Evolutionary conservation across 2,329 filamentous ascomycete genomes (phyloP), one percentile per base, ranked within the genome.

Genomic region (Neofusicoccum laricinum): DNA sequence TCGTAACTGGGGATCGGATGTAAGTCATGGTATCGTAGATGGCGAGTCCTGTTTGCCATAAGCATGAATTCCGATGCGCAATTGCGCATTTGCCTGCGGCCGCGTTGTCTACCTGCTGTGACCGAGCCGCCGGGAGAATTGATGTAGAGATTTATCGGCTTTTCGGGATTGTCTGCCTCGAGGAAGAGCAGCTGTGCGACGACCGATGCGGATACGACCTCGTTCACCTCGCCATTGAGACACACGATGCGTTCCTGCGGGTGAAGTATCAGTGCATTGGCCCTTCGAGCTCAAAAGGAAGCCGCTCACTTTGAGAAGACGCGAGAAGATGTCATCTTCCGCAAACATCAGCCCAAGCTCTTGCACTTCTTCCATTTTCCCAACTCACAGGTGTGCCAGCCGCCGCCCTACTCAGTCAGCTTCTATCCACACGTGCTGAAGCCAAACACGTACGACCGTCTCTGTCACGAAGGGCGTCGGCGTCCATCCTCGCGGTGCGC

Each of bases 11-110:
- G 2, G 91, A 91, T 66, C 90, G 88, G 75, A 99, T 98, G 78
- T 99, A 99, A 70, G 90, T 88, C 94, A 99, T 98, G 12, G 95
- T 99, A 76, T 99, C 95, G 83, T 99, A 99, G 72, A 99, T 98
- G 30, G 95, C 93, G 66, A 89, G 81, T 2, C 83, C 83, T 65
- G 38, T 11, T 41, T 19, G 32, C 4, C 21, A 32, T 69, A 50
- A 66, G 48, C 21, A 59, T 59, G 15, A 17, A 25, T 14, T 7
- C 3, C 77, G 40, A n/a, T 21, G 32, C 5, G 14, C 25, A 30
- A 34, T 38, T 6, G 3, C 17, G 10, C 19, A 4, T 53, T 1
- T 21, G 25, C 51, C 50, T 15, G n/a, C 15, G n/a, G 15, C 10
- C 6, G 17, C 14, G 8, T 14, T 50, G 14, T 74, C 45, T 73